A percentile compares a stretch with the other conserved stretches of the same genome.
phyloP scores from a whole-genome alignment of 2,329 filamentous ascomycete genomes.

The Xenoacremonium recifei region DNA sequence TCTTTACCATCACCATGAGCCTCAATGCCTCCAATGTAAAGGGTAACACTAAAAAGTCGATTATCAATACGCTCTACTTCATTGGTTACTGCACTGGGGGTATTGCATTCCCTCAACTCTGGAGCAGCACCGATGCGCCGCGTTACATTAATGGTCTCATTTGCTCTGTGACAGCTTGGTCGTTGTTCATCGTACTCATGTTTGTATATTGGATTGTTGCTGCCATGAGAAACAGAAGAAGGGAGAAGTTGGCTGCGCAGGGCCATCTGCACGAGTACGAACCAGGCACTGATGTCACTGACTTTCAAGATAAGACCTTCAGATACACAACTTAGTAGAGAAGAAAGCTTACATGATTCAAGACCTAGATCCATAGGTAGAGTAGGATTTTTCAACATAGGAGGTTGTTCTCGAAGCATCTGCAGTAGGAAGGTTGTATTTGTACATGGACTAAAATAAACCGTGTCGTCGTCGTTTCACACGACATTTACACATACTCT shows the following conservation, averaged over 20 bases:
- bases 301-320: slow-evolving; percentile 1
- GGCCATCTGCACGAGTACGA: neutral
- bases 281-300: slow-evolving; percentile 2
- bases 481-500: too few species aligned
- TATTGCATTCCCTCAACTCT: slow-evolving; percentile 3
- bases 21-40: slow-evolving; percentile 9
- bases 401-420: too few species aligned
- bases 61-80: slow-evolving; percentile 5
- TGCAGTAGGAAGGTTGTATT: too few species aligned
- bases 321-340: slow-evolving; percentile 5
- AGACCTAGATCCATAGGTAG: too few species aligned
- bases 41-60: slow-evolving; percentile 8
- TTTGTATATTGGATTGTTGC: neutral
- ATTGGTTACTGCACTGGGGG: slow-evolving; percentile 2
- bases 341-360: too few species aligned
- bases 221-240: neutral
- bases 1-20: slow-evolving; percentile 1
- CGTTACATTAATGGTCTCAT: slow-evolving; percentile 8
- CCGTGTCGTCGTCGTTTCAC: too few species aligned
- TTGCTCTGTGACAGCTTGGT: neutral
- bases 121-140: slow-evolving; percentile 2
- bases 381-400: too few species aligned
- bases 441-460: too few species aligned
- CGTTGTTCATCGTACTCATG: neutral
- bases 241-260: neutral